phyloP scores from a whole-genome alignment of 345 rosid genomes.

The Acer saccharum region DNA sequence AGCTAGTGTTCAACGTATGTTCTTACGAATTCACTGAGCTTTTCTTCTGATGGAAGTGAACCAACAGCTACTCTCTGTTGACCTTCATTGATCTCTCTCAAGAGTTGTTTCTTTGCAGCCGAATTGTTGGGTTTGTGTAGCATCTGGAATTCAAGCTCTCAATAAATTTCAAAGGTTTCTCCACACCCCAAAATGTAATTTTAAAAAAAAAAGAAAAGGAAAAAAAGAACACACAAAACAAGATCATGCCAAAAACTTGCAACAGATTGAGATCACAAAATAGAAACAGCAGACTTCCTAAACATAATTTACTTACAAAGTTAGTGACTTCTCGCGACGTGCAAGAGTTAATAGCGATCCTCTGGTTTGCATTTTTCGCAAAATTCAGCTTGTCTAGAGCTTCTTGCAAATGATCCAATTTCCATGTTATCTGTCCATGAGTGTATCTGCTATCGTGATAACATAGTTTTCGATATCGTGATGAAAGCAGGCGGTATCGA shows the following conservation, averaged over 20 bases:
- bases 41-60: background rate
- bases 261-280: background rate
- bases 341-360: slow-evolving; percentile 1
- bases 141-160: slow-evolving; percentile 10
- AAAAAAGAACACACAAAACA: background rate
- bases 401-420: background rate
- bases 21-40: background rate
- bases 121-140: slow-evolving; percentile 6
- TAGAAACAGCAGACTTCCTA: background rate
- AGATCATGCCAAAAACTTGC: background rate
- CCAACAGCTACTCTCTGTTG: background rate
- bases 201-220: no score
- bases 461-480: no score
- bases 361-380: slow-evolving; percentile 7
- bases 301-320: slow-evolving; percentile 1
- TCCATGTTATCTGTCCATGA: background rate
- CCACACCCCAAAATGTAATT: background rate
- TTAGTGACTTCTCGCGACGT: background rate
- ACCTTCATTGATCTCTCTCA: background rate
- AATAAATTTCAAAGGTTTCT: background rate
- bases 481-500: no score
- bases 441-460: no score
- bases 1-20: background rate
- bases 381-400: slow-evolving; percentile 21
- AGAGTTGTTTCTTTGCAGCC: slow-evolving; percentile 5